These are phyloP conservation scores for Crotalaria pallida DNA, from an alignment of 306 rosid genomes.

Conservation along the genomic window DNA sequence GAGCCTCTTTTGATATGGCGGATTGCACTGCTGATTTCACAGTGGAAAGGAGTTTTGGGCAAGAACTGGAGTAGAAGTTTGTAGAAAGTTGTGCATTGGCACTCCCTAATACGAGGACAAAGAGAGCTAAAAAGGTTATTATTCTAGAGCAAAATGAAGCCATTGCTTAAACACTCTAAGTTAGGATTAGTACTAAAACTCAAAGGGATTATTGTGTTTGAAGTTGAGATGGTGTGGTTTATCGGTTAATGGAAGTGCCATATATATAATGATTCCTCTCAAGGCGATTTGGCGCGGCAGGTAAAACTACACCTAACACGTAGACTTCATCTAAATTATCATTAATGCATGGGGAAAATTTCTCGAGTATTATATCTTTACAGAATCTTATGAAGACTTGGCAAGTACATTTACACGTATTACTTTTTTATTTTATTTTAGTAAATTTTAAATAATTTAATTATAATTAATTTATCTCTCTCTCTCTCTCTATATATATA, in stretches of 20 bases:
- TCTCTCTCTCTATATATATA: too few species aligned
- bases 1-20: constrained; percentile 57
- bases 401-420: neutral
- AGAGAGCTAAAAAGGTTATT: constrained; percentile 18
- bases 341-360: constrained; percentile 11
- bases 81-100: constrained; percentile 66
- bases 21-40: constrained; percentile 54
- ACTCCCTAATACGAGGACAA: constrained; percentile 34
- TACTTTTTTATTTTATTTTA: too few species aligned
- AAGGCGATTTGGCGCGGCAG: constrained; percentile 35
- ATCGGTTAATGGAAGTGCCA: neutral
- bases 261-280: constrained; percentile 27
- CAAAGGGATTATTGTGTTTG: neutral
- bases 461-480: too few species aligned
- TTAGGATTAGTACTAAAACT: neutral
- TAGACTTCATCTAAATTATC: constrained; percentile 18
- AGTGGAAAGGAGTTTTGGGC: constrained; percentile 52
- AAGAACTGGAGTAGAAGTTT: constrained; percentile 51
- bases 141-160: constrained; percentile 24
- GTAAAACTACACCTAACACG: constrained; percentile 57
- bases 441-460: too few species aligned
- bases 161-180: constrained; percentile 11
- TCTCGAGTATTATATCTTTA: neutral
- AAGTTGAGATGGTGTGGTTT: neutral
- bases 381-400: too few species aligned